Evolutionary conservation across 129 eudicot genomes (phyloP).

Genomic region (Deinandra increscens): DNA sequence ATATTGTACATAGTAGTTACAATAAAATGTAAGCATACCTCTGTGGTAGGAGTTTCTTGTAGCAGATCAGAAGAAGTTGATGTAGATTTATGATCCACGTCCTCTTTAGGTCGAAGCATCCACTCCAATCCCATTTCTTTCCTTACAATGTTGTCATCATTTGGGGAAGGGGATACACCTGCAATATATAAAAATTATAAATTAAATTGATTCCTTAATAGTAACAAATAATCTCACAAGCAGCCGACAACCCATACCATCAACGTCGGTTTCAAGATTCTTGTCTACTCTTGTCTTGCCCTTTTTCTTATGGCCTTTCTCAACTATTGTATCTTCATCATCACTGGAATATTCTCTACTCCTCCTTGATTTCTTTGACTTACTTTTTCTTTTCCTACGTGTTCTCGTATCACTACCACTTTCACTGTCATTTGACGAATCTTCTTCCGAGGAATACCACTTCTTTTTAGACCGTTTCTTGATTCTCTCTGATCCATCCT

Average conservation of each 20-base stretch:
- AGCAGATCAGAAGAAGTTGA: constrained; percentile 25
- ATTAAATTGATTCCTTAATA: not conserved
- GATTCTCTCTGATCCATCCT: constrained; percentile 61
- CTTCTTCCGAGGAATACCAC: constrained; percentile 81
- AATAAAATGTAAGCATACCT: constrained; percentile 44
- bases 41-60: constrained; percentile 56
- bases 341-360: constrained; percentile 35
- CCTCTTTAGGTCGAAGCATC: constrained; percentile 84
- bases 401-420: constrained; percentile 41
- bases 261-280: constrained; percentile 10
- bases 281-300: constrained; percentile 21
- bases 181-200: not conserved
- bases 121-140: constrained; percentile 86
- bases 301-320: constrained; percentile 18
- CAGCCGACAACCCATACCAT: constrained; percentile 6
- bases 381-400: constrained; percentile 33
- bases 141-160: constrained; percentile 41
- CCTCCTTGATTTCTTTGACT: constrained; percentile 31
- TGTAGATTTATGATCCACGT: constrained; percentile 27
- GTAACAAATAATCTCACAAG: not conserved
- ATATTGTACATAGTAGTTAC: not conserved
- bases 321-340: constrained; percentile 14
- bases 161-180: constrained; percentile 22
- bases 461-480: constrained; percentile 68
- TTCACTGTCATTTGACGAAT: constrained; percentile 40